These are phyloP conservation scores for Tylopilus sp. DNA, from an alignment of 768 basidiomycete species.

Conservation along the genomic window DNA sequence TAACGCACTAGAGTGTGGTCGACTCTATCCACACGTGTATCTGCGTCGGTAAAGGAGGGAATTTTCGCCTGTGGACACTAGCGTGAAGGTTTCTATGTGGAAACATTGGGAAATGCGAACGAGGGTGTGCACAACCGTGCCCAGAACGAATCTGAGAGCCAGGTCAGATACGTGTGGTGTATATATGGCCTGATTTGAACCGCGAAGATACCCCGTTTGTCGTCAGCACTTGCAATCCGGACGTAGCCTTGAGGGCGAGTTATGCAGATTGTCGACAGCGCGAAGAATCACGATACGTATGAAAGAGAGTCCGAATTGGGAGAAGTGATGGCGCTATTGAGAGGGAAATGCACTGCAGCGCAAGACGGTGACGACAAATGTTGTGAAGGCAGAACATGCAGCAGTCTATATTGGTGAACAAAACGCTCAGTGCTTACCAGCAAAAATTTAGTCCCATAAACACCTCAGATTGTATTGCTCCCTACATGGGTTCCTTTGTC, in stretches of 20 bases:
- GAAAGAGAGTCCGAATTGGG: constrained; percentile 12
- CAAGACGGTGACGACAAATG: constrained; percentile 24
- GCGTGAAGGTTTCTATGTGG: constrained; percentile 12
- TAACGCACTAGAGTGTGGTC: constrained; percentile 15
- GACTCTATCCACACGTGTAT: constrained; percentile 10
- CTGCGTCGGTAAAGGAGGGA: not conserved
- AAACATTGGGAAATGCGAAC: constrained; percentile 5
- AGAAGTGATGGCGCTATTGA: constrained; percentile 12
- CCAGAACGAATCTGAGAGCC: constrained; percentile 22
- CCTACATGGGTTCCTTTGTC: constrained; percentile 20
- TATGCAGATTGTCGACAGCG: constrained; percentile 14
- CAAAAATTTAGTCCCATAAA: constrained; percentile 21
- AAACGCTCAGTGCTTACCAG: constrained; percentile 5
- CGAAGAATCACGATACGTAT: constrained; percentile 21
- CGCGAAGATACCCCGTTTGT: not conserved
- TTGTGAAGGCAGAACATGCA: constrained; percentile 10
- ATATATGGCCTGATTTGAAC: constrained; percentile 9
- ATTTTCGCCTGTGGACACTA: not conserved
- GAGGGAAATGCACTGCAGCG: constrained; percentile 22
- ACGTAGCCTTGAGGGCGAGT: constrained; percentile 6
- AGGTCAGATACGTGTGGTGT: constrained; percentile 18
- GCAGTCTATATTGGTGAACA: constrained; percentile 20
- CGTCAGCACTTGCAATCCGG: not conserved
- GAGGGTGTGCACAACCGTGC: constrained; percentile 16
- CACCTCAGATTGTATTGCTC: constrained; percentile 14